These are phyloP conservation scores for Talaromyces pinophilus DNA, from an alignment of 2,329 filamentous ascomycete species.

Conservation along the genomic window DNA sequence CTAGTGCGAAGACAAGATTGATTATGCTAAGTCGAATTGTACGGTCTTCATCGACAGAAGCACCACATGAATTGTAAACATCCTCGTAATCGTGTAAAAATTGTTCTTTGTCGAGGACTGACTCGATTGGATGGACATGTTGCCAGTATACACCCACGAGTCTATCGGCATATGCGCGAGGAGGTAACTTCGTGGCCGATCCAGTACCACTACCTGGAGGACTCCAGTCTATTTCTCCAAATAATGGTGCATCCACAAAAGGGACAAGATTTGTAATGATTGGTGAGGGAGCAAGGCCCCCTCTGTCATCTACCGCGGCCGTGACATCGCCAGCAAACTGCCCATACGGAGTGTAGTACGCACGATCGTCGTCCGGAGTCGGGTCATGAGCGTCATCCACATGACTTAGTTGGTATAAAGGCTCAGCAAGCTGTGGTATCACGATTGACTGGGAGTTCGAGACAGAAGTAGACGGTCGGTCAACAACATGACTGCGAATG, in stretches of 20 bases:
- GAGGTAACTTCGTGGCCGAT: slow-evolving; percentile 23
- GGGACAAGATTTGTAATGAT: slow-evolving; percentile 23
- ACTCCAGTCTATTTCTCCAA: slow-evolving; percentile 24
- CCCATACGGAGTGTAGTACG: slow-evolving; percentile 26
- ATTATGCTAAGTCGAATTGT: slow-evolving; percentile 24
- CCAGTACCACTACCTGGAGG: not conserved
- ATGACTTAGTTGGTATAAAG: not conserved
- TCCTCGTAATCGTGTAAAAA: slow-evolving; percentile 23
- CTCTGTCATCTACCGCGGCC: slow-evolving; percentile 26
- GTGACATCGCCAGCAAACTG: slow-evolving; percentile 25
- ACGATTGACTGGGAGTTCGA: not conserved
- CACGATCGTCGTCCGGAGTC: slow-evolving; percentile 7
- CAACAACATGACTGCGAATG: slow-evolving; percentile 6
- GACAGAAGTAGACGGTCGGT: not conserved
- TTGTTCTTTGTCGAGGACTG: slow-evolving; percentile 23
- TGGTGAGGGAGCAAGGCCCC: slow-evolving; percentile 17
- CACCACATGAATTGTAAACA: slow-evolving; percentile 5
- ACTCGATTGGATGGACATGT: slow-evolving; percentile 25
- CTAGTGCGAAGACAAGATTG: slow-evolving; percentile 26
- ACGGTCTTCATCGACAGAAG: not conserved
- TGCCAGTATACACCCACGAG: slow-evolving; percentile 27
- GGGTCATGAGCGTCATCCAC: not conserved
- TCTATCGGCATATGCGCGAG: slow-evolving; percentile 24
- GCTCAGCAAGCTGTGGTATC: not conserved
- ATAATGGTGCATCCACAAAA: slow-evolving; percentile 28